phyloP scores from a whole-genome alignment of 1,284 basidiomycete species.

The Gymnopus androsaceus region DNA sequence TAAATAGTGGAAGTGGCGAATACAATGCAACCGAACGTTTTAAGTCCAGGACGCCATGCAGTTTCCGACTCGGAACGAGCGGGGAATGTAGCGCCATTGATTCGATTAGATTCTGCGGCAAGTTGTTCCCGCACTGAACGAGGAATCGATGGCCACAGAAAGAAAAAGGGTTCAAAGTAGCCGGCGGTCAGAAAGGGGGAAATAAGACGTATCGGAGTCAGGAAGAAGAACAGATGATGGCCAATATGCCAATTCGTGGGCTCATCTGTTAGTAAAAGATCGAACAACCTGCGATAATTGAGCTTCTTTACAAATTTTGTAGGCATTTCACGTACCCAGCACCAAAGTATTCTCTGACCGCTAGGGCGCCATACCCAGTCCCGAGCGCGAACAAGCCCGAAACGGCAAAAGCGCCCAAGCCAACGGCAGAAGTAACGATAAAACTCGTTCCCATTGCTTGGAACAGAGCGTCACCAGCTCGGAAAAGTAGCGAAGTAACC shows the following conservation, averaged over 20 bases:
- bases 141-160: constrained; percentile 14
- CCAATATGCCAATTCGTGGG: constrained; percentile 9
- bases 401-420: background rate
- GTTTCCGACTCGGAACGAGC: background rate
- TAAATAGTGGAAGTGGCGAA: constrained; percentile 8
- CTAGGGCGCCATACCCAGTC: constrained; percentile 11
- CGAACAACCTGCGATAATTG: constrained; percentile 6
- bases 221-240: constrained; percentile 8
- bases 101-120: constrained; percentile 2
- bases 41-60: constrained; percentile 2
- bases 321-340: constrained; percentile 3
- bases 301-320: background rate
- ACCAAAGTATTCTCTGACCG: constrained; percentile 14
- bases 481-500: constrained; percentile 8
- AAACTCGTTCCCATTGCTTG: constrained; percentile 8
- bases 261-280: constrained; percentile 14
- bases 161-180: constrained; percentile 11
- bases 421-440: constrained; percentile 3
- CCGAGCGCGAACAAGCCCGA: constrained; percentile 3
- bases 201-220: background rate
- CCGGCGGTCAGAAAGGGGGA: background rate
- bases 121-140: constrained; percentile 6
- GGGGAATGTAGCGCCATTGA: background rate
- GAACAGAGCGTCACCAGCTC: constrained; percentile 9
- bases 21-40: constrained; percentile 6